Percentiles rank a stretch among this genome's conserved stretches.
Evolutionary conservation across 352 stramenopile genomes (phyloP).

Genomic region (Pythium sp.): DNA sequence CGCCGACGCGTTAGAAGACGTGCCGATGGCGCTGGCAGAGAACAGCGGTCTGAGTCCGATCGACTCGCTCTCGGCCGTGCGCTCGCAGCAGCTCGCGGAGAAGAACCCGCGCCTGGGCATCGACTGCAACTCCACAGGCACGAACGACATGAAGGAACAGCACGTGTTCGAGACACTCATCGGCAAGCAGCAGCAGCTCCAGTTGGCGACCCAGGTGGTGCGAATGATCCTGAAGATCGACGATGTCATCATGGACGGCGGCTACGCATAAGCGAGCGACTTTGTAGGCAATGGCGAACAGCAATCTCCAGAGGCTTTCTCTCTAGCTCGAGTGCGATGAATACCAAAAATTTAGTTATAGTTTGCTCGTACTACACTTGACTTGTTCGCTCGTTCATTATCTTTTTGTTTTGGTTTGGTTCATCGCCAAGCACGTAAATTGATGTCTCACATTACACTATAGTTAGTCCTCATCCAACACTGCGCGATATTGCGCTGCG

Average conservation of each 20-base stretch:
- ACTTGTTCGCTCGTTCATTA: neutral
- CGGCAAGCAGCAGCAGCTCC: constrained; percentile 99
- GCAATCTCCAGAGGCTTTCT: constrained; percentile 2
- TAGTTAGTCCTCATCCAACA: constrained; percentile 6
- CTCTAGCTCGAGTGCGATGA: constrained; percentile 9
- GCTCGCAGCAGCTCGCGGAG: constrained; percentile 92
- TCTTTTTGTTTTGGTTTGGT: neutral
- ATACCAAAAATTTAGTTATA: constrained; percentile 19
- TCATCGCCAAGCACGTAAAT: neutral
- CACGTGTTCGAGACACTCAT: constrained; percentile 99
- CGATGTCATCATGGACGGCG: constrained; percentile 97
- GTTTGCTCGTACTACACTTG: constrained; percentile 4
- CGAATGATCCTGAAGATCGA: constrained; percentile 99
- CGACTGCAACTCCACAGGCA: constrained; percentile 94
- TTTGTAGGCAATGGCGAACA: constrained; percentile 1
- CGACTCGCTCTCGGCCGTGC: constrained; percentile 97
- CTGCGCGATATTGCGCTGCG: constrained; percentile 6
- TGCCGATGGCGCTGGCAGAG: constrained; percentile 99
- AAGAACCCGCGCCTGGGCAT: constrained; percentile 96
- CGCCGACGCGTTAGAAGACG: constrained; percentile 98
- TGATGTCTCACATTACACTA: neutral
- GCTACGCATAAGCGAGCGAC: constrained; percentile 68
- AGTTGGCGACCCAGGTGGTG: constrained; percentile 98
- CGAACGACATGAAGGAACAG: constrained; percentile 97
- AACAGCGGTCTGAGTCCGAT: constrained; percentile 98